Evolutionary conservation across 164 flowering plant species (phyloP), one percentile per base, ranked within the genome.

Genomic region (Malania oleifera): DNA sequence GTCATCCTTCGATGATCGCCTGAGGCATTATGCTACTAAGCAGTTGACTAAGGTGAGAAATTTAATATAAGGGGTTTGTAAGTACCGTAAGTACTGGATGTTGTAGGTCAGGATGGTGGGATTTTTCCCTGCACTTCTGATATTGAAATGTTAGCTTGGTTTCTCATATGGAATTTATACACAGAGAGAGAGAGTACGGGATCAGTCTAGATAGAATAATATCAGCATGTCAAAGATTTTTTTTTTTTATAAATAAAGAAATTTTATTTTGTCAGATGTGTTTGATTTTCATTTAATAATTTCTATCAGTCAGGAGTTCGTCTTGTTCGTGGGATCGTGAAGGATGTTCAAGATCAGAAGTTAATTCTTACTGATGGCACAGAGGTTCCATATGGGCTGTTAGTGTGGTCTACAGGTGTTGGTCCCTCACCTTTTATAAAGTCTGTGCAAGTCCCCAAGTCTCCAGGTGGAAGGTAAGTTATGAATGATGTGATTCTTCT

Each of bases 391-490:
- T 91, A 91, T 67, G 99, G 99, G 43, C 63, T 95, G 46, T 61
- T 95, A 52, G 96, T 95, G 13, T 95, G 99, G 99, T 95, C 99
- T 52, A 95, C 99, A 14, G 99, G 99, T 60, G 99, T 95, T 66
- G 99, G 99, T 41, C 93, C 99, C 22, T 91, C 98, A 6, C 56
- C 87, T 59, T 82, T 95, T 53, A 74, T 87, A 49, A 70, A 57
- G 0, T 65, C 83, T 59, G 50, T 84, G 56, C 74, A 77, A 1
- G 58, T 91, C 67, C 89, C 88, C 23, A 91, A 87, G 68, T 70
- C 96, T 39, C 93, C 91, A 1, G 96, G 98, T 67, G 99, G 97
- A 73, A 85, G 99, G 98, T 83, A 51, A 61, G 49, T 48, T n/a
- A n/a, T 15, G 2, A 15, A 1, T 44, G 14, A 4, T 44, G 12